Percentiles rank a stretch among this genome's conserved stretches.
phyloP scores from a whole-genome alignment of 352 stramenopile genomes.

The Globisporangium canariense region DNA sequence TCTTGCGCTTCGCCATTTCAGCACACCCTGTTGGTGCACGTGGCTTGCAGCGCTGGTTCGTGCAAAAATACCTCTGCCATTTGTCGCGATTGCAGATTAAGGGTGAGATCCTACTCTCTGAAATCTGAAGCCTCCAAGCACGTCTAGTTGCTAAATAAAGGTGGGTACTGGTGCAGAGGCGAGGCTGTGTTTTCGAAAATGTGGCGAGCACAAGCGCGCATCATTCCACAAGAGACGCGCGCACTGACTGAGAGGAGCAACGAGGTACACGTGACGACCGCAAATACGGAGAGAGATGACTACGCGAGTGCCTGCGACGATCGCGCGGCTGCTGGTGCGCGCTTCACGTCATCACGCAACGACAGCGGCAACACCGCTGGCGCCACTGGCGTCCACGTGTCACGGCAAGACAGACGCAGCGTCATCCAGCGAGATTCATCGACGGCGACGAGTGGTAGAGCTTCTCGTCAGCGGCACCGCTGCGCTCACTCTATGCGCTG shows the following conservation, averaged over 20 bases:
- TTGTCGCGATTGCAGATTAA: not conserved
- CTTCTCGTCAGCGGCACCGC: not conserved
- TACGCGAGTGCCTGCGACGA: not conserved
- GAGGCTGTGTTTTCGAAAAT: constrained; percentile 1
- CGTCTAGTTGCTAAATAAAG: constrained; percentile 11
- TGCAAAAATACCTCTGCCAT: not conserved
- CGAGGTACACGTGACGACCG: not conserved
- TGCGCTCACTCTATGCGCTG: not conserved
- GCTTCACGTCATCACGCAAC: not conserved
- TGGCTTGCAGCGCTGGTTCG: not conserved
- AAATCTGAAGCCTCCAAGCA: not conserved
- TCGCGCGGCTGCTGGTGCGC: not conserved
- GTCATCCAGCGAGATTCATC: not conserved
- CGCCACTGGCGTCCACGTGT: not conserved
- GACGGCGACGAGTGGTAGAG: not conserved
- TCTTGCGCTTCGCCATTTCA: no score
- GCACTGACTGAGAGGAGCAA: not conserved
- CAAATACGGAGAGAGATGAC: not conserved
- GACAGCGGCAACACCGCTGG: not conserved
- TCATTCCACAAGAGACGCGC: constrained; percentile 2
- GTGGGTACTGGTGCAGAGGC: not conserved
- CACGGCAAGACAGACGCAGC: not conserved
- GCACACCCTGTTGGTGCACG: no score
- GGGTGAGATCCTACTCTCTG: not conserved
- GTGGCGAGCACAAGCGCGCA: not conserved